A percentile compares a stretch with the other conserved stretches of the same genome.
These are phyloP conservation scores for Asclepias syriaca DNA, from an alignment of 257 asterid genomes.

Conservation along the genomic window DNA sequence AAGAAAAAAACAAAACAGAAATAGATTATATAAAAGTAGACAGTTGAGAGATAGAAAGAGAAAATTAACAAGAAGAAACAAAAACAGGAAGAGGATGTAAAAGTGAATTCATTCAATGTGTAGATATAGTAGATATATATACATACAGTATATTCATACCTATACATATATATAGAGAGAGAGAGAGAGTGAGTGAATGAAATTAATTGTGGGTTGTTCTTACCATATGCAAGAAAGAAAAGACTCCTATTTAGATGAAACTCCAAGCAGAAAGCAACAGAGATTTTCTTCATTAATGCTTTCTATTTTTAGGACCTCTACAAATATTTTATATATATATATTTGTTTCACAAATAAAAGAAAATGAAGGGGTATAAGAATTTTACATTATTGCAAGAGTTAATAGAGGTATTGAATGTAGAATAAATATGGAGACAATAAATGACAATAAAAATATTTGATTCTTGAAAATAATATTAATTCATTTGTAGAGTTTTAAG, in stretches of 20 bases:
- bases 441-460: neutral
- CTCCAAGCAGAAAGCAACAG: constrained; percentile 27
- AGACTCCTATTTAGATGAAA: constrained; percentile 11
- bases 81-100: constrained; percentile 19
- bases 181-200: constrained; percentile 3
- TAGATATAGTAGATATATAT: constrained; percentile 22
- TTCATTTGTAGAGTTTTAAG: no score
- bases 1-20: constrained; percentile 13
- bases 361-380: no score
- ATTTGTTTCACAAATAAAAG: no score
- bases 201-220: constrained; percentile 9
- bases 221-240: constrained; percentile 25
- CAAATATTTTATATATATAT: no score
- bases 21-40: constrained; percentile 20
- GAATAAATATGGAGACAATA: neutral
- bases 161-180: constrained; percentile 1
- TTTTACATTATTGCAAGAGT: no score
- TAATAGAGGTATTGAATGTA: no score
- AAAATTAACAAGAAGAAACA: constrained; percentile 25
- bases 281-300: constrained; percentile 54
- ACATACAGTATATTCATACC: neutral
- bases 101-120: constrained; percentile 33
- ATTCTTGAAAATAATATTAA: no score
- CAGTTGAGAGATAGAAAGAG: constrained; percentile 31
- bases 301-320: constrained; percentile 15